These are phyloP conservation scores for Pleurotus platypus DNA, from an alignment of 768 basidiomycete species.

Conservation along the genomic window DNA sequence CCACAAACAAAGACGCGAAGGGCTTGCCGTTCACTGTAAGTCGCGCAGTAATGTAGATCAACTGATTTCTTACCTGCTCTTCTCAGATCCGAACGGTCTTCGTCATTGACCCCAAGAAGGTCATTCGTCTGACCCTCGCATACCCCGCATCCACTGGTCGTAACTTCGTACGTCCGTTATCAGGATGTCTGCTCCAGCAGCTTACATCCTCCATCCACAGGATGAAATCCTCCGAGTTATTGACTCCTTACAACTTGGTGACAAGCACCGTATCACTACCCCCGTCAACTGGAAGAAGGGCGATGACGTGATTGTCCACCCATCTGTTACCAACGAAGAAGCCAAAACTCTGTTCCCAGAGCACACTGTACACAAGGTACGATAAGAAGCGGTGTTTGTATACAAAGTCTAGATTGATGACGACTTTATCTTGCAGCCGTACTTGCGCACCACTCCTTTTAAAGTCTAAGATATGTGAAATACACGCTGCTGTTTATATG, in stretches of 20 bases:
- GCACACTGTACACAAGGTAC: constrained; percentile 74
- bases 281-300: constrained; percentile 96
- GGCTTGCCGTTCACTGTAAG: constrained; percentile 90
- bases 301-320: constrained; percentile 91
- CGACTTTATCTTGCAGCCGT: background rate
- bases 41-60: background rate
- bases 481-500: background rate
- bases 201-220: background rate
- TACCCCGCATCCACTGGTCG: constrained; percentile 97
- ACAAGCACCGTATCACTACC: constrained; percentile 81
- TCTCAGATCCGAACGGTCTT: constrained; percentile 90
- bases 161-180: constrained; percentile 54
- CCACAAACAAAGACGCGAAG: constrained; percentile 81
- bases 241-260: constrained; percentile 82
- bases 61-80: background rate
- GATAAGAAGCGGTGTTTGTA: constrained; percentile 5
- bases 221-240: constrained; percentile 10
- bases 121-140: constrained; percentile 83
- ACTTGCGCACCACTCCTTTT: constrained; percentile 5
- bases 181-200: constrained; percentile 28
- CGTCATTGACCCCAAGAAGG: constrained; percentile 95
- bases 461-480: background rate
- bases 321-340: constrained; percentile 79
- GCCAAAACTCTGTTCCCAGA: constrained; percentile 90
- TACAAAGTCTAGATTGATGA: background rate